Percentiles rank a stretch among this genome's conserved stretches.
Conservation (phyloP, 441 rosid genomes). For the Melastoma candidum region DNA sequence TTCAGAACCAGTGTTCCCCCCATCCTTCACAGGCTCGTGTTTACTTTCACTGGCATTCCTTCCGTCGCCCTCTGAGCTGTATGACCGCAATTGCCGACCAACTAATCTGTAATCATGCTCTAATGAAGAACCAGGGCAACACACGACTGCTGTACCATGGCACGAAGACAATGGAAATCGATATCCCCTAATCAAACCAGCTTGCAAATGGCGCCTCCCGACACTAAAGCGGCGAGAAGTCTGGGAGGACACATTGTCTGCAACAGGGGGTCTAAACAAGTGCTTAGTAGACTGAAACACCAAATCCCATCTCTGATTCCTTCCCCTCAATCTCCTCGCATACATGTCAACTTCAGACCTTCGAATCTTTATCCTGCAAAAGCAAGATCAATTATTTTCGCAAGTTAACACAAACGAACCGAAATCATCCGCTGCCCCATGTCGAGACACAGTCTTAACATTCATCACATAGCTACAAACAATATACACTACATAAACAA, state of each 20-base stretch:
- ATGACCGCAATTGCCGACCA: constrained; percentile 38
- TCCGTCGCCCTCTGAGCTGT: constrained; percentile 79
- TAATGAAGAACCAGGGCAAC: constrained; percentile 15
- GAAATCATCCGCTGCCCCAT: no score
- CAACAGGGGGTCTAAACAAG: constrained; percentile 25
- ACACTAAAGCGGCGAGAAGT: constrained; percentile 18
- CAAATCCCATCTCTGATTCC: constrained; percentile 48
- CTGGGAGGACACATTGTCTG: constrained; percentile 22
- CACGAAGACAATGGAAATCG: constrained; percentile 23
- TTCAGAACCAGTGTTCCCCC: constrained; percentile 32
- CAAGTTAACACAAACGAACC: no score
- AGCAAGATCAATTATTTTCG: no score
- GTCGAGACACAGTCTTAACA: no score
- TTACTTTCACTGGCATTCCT: constrained; percentile 68
- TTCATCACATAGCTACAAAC: no score
- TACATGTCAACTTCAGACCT: constrained; percentile 45
- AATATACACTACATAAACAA: no score
- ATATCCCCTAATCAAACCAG: constrained; percentile 29
- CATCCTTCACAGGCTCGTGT: constrained; percentile 36
- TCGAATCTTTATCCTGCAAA: constrained; percentile 18
- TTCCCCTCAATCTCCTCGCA: constrained; percentile 42
- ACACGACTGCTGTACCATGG: constrained; percentile 18
- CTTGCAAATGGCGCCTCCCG: constrained; percentile 15
- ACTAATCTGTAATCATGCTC: constrained; percentile 18
- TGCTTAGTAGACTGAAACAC: constrained; percentile 38